A percentile compares a stretch with the other conserved stretches of the same genome.
phyloP scores from a whole-genome alignment of 345 rosid genomes.

The Schrenkiella parvula region DNA sequence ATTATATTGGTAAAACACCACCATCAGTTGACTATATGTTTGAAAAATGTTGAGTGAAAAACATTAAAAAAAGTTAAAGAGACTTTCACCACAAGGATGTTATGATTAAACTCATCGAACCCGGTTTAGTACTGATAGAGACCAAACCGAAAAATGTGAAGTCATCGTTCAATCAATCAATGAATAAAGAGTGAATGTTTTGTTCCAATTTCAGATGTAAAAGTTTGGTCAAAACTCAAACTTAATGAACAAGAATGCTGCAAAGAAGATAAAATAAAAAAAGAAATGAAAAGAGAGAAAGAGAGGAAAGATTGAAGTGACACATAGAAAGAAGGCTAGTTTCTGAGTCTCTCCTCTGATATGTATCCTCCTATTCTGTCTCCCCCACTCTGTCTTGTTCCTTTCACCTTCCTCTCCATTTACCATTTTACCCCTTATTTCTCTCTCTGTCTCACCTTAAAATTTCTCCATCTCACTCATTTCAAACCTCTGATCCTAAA shows the following conservation, averaged over 20 bases:
- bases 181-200: neutral
- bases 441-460: neutral
- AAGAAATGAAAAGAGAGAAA: neutral
- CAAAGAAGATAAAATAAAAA: neutral
- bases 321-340: conserved; percentile 26
- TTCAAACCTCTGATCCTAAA: conserved; percentile 25
- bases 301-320: conserved; percentile 28
- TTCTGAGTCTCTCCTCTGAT: conserved; percentile 25
- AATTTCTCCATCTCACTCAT: conserved; percentile 24
- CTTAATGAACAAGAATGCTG: conserved; percentile 1
- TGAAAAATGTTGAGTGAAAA: neutral
- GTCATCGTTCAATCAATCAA: neutral
- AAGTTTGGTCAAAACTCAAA: conserved; percentile 12
- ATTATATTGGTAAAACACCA: neutral
- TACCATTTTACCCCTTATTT: conserved; percentile 17
- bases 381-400: conserved; percentile 48
- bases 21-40: neutral
- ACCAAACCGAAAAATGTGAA: neutral
- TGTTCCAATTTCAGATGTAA: neutral
- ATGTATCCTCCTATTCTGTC: conserved; percentile 41
- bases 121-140: neutral
- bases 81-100: neutral
- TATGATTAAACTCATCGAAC: neutral
- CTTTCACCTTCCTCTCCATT: conserved; percentile 34
- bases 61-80: too few relatives aligned